phyloP scores from a whole-genome alignment of 2,329 filamentous ascomycete species.

The Pseudogymnoascus destructans region DNA sequence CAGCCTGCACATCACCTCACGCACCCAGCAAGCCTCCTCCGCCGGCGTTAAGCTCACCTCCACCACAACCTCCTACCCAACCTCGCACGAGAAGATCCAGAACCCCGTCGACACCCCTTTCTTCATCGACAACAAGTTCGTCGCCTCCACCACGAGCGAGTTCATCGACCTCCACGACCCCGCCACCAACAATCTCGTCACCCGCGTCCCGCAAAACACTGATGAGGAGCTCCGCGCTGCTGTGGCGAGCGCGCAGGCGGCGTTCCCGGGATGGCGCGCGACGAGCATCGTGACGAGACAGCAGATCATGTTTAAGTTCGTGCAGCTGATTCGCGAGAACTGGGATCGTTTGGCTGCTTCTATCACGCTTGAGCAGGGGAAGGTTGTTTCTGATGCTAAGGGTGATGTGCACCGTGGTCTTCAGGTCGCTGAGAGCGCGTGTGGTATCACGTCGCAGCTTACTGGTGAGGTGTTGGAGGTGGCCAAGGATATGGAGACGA shows the following conservation, averaged over 20 bases:
- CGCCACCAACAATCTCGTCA: conserved; percentile 75
- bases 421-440: conserved; percentile 74
- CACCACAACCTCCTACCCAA: conserved; percentile 50
- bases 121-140: conserved; percentile 72
- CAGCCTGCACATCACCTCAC: conserved; percentile 44
- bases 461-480: conserved; percentile 77
- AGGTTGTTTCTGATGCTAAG: conserved; percentile 72
- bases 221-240: conserved; percentile 62
- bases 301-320: conserved; percentile 81
- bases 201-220: conserved; percentile 70
- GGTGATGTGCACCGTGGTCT: conserved; percentile 72
- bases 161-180: conserved; percentile 75
- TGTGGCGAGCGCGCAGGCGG: conserved; percentile 62
- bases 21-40: conserved; percentile 39
- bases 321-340: conserved; percentile 65
- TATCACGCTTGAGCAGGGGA: conserved; percentile 80
- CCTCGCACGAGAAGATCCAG: conserved; percentile 56
- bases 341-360: conserved; percentile 75
- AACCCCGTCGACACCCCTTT: conserved; percentile 60
- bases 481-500: conserved; percentile 80
- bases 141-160: conserved; percentile 51
- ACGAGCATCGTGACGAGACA: conserved; percentile 63
- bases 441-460: conserved; percentile 66
- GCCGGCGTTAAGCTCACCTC: conserved; percentile 32
- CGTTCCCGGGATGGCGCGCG: conserved; percentile 59